Percentiles rank a stretch among this genome's conserved stretches.
Conservation (phyloP, 768 basidiomycete species). For the Podaxis pistillaris region DNA sequence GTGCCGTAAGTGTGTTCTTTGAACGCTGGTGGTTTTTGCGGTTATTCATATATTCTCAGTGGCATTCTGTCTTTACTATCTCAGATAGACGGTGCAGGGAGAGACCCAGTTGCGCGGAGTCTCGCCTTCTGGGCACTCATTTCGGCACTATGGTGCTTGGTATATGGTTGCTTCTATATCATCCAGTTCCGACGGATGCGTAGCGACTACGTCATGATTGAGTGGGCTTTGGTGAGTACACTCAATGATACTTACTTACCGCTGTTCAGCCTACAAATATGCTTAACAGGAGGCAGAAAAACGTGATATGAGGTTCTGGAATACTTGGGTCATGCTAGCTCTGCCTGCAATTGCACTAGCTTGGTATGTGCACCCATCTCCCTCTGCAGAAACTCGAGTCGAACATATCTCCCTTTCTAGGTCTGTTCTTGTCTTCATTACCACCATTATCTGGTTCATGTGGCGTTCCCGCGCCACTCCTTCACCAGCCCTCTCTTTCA, state of each 20-base stretch:
- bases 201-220: background rate
- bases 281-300: conserved; percentile 48
- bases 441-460: background rate
- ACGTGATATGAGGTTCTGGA: conserved; percentile 40
- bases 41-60: background rate
- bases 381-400: background rate
- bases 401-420: background rate
- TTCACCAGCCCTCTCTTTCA: background rate
- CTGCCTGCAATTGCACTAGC: conserved; percentile 61
- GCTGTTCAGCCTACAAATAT: no score
- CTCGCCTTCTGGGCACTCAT: conserved; percentile 6
- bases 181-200: conserved; percentile 11
- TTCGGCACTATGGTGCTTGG: conserved; percentile 4
- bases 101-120: conserved; percentile 3
- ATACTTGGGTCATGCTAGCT: conserved; percentile 64
- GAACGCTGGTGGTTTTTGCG: background rate
- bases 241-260: background rate
- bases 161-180: conserved; percentile 12
- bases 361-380: conserved; percentile 35
- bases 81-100: background rate
- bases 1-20: background rate
- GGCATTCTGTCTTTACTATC: background rate
- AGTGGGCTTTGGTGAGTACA: conserved; percentile 10
- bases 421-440: background rate
- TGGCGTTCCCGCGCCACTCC: background rate